These are phyloP conservation scores for Phytophthora sp. DNA, from an alignment of 352 stramenopile genomes.

Conservation along the genomic window DNA sequence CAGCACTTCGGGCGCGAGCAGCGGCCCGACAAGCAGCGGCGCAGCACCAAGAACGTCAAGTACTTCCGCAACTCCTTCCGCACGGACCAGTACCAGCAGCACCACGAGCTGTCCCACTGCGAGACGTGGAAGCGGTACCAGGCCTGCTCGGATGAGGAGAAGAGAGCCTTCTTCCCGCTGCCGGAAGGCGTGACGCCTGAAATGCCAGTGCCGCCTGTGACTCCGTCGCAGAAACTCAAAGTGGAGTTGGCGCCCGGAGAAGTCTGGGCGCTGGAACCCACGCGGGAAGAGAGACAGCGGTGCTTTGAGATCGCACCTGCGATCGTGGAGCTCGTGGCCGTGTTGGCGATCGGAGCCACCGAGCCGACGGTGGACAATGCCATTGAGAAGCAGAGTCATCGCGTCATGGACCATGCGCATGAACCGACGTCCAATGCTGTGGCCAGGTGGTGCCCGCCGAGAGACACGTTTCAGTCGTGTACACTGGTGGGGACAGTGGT, in stretches of 20 bases:
- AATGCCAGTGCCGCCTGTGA: background rate
- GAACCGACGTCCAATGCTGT: conserved; percentile 11
- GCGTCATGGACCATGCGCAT: conserved; percentile 20
- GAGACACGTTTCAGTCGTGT: conserved; percentile 35
- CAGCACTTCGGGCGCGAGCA: conserved; percentile 70
- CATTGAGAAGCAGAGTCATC: conserved; percentile 30
- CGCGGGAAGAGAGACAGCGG: conserved; percentile 20
- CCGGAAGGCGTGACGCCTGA: background rate
- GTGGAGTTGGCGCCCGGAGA: conserved; percentile 30
- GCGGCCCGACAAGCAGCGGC: conserved; percentile 55
- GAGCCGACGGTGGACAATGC: conserved; percentile 24
- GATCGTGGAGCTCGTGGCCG: conserved; percentile 36
- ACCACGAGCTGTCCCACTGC: conserved; percentile 64
- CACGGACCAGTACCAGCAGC: conserved; percentile 77
- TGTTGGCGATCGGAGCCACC: conserved; percentile 28
- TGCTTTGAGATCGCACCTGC: conserved; percentile 33
- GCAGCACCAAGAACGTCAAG: conserved; percentile 66
- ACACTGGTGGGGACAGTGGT: conserved; percentile 11
- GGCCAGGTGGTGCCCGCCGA: conserved; percentile 26
- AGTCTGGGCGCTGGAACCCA: conserved; percentile 31
- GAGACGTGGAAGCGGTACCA: conserved; percentile 56
- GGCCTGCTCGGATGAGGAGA: conserved; percentile 44
- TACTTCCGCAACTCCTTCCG: conserved; percentile 71
- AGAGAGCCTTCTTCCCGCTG: conserved; percentile 55
- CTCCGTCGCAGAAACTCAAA: conserved; percentile 9